phyloP scores from a whole-genome alignment of 106 monocot species.

The Posidonia australis region DNA sequence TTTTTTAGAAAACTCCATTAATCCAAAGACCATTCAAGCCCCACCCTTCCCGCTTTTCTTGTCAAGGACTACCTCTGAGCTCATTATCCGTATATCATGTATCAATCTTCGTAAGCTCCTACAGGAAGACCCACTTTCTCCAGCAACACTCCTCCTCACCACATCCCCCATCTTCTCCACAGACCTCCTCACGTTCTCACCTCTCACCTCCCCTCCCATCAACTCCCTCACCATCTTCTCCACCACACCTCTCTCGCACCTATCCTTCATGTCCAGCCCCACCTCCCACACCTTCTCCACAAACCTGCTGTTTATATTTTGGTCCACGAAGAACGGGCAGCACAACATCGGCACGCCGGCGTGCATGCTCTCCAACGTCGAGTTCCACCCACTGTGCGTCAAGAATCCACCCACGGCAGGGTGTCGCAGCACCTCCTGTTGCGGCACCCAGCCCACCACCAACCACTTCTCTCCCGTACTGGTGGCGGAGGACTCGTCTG shows the following conservation, averaged over 20 bases:
- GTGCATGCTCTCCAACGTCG: constrained; percentile 17
- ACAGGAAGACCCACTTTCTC: not conserved
- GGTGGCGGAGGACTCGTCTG: not conserved
- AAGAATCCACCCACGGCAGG: constrained; percentile 14
- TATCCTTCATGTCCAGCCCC: constrained; percentile 15
- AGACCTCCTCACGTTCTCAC: constrained; percentile 8
- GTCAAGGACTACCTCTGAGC: no score
- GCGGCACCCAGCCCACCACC: not conserved
- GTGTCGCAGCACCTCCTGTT: constrained; percentile 10
- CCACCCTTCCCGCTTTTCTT: no score
- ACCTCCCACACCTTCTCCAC: constrained; percentile 9
- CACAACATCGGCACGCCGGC: constrained; percentile 10
- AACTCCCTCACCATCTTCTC: constrained; percentile 1
- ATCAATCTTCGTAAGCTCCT: not conserved
- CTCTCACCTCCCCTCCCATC: constrained; percentile 10
- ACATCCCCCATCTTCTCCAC: not conserved
- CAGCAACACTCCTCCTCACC: not conserved
- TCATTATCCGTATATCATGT: not conserved
- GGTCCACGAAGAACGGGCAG: constrained; percentile 22
- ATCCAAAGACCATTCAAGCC: no score
- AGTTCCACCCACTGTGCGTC: constrained; percentile 25
- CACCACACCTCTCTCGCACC: constrained; percentile 14
- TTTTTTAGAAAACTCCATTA: no score
- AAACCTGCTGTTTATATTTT: constrained; percentile 11
- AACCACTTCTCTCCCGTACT: not conserved